phyloP scores from a whole-genome alignment of 495 filamentous ascomycete genomes.

The Neurospora sp. region DNA sequence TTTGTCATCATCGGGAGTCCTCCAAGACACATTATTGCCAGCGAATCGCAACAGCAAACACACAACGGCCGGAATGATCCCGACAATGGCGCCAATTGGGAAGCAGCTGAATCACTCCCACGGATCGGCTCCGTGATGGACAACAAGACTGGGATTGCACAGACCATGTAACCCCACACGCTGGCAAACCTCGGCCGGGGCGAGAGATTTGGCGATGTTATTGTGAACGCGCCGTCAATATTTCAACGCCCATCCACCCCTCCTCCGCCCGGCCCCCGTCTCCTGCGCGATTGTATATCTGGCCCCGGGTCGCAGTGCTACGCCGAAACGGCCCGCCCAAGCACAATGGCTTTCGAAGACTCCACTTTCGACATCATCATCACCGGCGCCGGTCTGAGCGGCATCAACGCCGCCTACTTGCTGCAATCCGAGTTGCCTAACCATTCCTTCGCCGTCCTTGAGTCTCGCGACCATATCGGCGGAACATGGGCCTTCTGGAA shows the following conservation, averaged over 20 bases:
- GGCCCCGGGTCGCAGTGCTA: not conserved
- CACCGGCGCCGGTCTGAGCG: constrained; percentile 64
- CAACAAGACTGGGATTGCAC: not conserved
- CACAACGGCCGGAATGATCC: not conserved
- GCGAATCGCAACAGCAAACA: not conserved
- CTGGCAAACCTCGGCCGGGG: not conserved
- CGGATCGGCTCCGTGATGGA: not conserved
- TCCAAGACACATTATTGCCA: not conserved
- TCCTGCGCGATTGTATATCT: not conserved
- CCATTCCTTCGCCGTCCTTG: constrained; percentile 50
- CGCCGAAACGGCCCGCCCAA: not conserved
- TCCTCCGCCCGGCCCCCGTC: not conserved
- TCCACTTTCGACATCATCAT: constrained; percentile 51
- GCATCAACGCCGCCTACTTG: constrained; percentile 65
- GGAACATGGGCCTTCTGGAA: constrained; percentile 68
- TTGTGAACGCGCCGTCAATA: not conserved
- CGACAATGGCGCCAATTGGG: not conserved
- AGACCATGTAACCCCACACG: not conserved
- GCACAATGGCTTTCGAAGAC: constrained; percentile 2
- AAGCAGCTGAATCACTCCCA: not conserved
- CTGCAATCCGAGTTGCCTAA: constrained; percentile 51
- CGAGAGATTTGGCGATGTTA: not conserved
- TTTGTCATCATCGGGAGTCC: not conserved
- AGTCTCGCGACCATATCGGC: constrained; percentile 49
- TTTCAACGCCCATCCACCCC: not conserved